Conservation (phyloP, 1,284 basidiomycete genomes). For the Pascua guehoae region DNA sequence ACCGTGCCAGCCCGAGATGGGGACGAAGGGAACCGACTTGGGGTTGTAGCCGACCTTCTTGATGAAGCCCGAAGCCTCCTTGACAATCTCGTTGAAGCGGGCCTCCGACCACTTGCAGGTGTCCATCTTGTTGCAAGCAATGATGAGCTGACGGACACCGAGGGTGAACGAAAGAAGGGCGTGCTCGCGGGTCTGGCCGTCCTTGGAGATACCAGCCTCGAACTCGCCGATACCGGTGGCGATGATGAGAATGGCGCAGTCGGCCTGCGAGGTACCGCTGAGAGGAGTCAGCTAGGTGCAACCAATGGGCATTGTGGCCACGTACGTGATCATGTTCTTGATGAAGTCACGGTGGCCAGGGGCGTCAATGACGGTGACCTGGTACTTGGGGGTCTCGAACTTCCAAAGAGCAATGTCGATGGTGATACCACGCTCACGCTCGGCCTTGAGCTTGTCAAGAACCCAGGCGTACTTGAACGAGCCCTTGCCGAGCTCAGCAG, state of each 20-base stretch:
- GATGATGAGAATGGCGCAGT: constrained; percentile 99
- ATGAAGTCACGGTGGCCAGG: constrained; percentile 99
- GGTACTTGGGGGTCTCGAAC: constrained; percentile 92
- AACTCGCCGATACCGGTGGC: constrained; percentile 94
- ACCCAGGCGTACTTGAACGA: constrained; percentile 99
- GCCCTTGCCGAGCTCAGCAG: constrained; percentile 95
- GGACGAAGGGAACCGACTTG: constrained; percentile 96
- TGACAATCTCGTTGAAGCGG: constrained; percentile 99
- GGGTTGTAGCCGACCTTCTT: constrained; percentile 99
- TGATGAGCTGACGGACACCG: constrained; percentile 99
- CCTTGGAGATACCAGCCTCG: constrained; percentile 99
- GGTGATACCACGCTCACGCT: constrained; percentile 99
- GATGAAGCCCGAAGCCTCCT: constrained; percentile 98
- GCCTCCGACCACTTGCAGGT: constrained; percentile 85
- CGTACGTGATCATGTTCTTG: constrained; percentile 99
- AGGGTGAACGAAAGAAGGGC: constrained; percentile 99
- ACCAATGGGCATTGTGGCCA: background rate
- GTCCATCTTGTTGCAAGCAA: constrained; percentile 79
- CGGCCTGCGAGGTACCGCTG: constrained; percentile 94
- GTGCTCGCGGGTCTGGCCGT: constrained; percentile 99
- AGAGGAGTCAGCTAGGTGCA: too few relatives aligned
- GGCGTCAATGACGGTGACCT: constrained; percentile 82
- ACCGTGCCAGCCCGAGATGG: constrained; percentile 99
- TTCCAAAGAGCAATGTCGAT: constrained; percentile 99
- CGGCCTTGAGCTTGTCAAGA: constrained; percentile 96